phyloP scores from a whole-genome alignment of 768 basidiomycete genomes.

The Calocera cornea region DNA sequence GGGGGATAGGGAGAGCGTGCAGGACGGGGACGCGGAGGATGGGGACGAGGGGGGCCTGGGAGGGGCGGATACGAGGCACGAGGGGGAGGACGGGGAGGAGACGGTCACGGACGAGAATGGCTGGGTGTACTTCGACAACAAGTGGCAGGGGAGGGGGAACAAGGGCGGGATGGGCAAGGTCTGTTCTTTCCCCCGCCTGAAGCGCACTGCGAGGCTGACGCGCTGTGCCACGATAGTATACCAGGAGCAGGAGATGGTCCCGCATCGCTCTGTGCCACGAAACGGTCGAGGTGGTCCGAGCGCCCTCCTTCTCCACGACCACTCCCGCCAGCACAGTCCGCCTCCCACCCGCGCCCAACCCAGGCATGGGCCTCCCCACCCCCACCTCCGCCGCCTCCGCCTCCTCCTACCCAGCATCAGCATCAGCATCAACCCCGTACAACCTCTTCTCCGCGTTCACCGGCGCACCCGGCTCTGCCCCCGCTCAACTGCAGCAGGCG shows the following conservation, averaged over 20 bases:
- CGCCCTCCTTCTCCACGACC: neutral
- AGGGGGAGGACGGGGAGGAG: constrained; percentile 5
- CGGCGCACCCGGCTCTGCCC: neutral
- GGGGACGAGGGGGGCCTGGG: neutral
- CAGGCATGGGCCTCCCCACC: neutral
- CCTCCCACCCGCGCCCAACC: neutral
- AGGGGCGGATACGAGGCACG: neutral
- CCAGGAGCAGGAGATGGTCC: constrained; percentile 74
- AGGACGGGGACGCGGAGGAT: constrained; percentile 8
- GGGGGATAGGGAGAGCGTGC: constrained; percentile 10
- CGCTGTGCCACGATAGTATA: constrained; percentile 39
- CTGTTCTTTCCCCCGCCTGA: constrained; percentile 10
- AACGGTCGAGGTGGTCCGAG: constrained; percentile 36
- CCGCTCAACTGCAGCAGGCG: neutral
- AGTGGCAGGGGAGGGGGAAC: constrained; percentile 68
- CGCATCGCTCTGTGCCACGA: constrained; percentile 69
- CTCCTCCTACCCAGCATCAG: neutral
- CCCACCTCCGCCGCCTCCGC: neutral
- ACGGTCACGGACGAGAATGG: constrained; percentile 63
- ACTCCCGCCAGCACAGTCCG: constrained; percentile 5
- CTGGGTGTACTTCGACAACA: constrained; percentile 91
- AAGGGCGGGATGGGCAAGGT: constrained; percentile 83
- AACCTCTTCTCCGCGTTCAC: neutral
- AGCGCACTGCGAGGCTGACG: neutral
- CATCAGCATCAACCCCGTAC: neutral